Evolutionary conservation across 2,329 filamentous ascomycete species (phyloP), one percentile per base, ranked within the genome.

Genomic region (Amphichorda felina): DNA sequence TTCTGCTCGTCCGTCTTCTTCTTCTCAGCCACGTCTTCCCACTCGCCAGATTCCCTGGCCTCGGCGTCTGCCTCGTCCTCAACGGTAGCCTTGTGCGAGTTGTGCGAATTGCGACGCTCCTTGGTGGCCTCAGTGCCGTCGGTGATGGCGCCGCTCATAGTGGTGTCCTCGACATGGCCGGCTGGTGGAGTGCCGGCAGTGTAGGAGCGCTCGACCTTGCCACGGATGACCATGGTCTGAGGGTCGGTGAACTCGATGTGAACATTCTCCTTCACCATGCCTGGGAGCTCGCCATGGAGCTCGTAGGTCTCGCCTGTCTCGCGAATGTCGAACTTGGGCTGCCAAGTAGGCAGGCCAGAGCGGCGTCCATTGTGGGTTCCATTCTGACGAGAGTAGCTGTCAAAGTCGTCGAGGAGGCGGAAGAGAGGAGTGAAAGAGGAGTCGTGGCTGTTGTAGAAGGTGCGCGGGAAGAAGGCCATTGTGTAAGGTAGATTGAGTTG

Each of bases 211-310:
- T 87, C 82, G 38, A 75, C 69, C 43, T 68, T 74, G 50, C 84
- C 84, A 39, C 72, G 74, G 53, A 91, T 66, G 43, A 75, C 68
- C 30, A 89, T 62, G 13, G 81, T 87, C 60, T 83, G 78, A 29
- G 70, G 65, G 52, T 89, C 82, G 39, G 75, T 78, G 66, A 88
- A 89, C 51, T 89, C 82, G 51, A 89, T 82, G 52, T 70, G 64
- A 50, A 91, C 64, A 49, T 87, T 66, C 47, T 83, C 75, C 60
- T 84, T 82, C 42, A 72, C 71, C 46, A 88, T 66, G 37, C 84
- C 84, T 0, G 83, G 79, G 5, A 89, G 73, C 57, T 89, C 83
- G 48, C 83, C 84, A 48, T 88, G 75, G 15, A 89, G 77, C 58
- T 89, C 79, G 52, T 86, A 89, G 43, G 64, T 55, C 5, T 74